These are phyloP conservation scores for Candida takata DNA, from an alignment of 805 yeast genomes.

Conservation along the genomic window DNA sequence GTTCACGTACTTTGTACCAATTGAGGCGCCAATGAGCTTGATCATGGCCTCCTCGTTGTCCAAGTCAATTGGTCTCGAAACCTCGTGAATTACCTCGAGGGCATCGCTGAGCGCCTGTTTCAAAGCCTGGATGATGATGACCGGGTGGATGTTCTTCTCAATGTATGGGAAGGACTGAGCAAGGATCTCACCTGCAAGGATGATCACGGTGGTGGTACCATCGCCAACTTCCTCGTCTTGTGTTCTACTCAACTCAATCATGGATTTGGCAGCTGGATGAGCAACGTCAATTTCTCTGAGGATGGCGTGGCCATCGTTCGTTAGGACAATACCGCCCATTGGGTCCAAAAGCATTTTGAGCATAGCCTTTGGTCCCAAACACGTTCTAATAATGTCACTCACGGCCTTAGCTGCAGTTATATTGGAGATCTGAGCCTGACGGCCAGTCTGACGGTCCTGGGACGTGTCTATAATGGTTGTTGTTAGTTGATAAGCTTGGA, in stretches of 20 bases:
- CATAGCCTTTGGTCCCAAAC: conserved; percentile 99
- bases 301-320: conserved; percentile 98
- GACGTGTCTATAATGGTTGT: conserved; percentile 45
- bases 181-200: conserved; percentile 92
- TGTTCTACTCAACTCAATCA: conserved; percentile 94
- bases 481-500: too few species aligned
- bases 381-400: conserved; percentile 94
- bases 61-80: conserved; percentile 78
- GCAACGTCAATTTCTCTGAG: conserved; percentile 94
- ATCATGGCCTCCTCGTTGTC: conserved; percentile 83
- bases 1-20: conserved; percentile 91
- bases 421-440: conserved; percentile 94
- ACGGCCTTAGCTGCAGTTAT: conserved; percentile 99
- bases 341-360: conserved; percentile 96
- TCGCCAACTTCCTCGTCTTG: conserved; percentile 99
- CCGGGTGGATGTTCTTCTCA: conserved; percentile 95
- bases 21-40: conserved; percentile 78
- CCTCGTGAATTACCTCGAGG: conserved; percentile 73
- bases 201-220: conserved; percentile 96
- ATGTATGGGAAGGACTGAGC: conserved; percentile 93
- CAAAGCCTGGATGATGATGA: conserved; percentile 88
- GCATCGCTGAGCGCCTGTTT: conserved; percentile 90
- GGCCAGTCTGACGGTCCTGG: conserved; percentile 90
- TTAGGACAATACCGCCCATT: conserved; percentile 85
- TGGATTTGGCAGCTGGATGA: conserved; percentile 98